Conservation (phyloP, 305 asterid genomes). For the Andrographis paniculata region DNA sequence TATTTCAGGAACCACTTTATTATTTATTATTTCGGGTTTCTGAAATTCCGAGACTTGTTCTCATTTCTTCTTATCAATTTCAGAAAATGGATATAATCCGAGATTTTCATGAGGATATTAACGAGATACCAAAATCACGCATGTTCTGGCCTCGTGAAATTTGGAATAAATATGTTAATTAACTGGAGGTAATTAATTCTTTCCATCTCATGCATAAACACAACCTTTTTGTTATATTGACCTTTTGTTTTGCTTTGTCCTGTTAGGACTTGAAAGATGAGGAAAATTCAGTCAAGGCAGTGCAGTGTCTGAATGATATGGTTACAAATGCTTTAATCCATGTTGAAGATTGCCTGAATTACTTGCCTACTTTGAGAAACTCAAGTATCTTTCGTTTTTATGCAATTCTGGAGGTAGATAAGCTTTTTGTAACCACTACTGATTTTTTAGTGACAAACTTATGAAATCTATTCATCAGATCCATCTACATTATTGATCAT, state of each 20-base stretch:
- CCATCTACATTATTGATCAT: too few species aligned
- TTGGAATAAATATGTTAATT: slow-evolving; percentile 85
- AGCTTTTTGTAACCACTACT: too few species aligned
- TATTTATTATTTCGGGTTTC: not conserved
- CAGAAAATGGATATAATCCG: slow-evolving; percentile 93
- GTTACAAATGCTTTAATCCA: slow-evolving; percentile 74
- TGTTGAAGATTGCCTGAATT: slow-evolving; percentile 68
- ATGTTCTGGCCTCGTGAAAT: slow-evolving; percentile 99
- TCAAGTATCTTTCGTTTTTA: slow-evolving; percentile 79
- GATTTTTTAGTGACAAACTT: not conserved
- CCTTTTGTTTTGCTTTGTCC: slow-evolving; percentile 5
- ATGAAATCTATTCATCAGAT: too few species aligned
- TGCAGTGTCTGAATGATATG: slow-evolving; percentile 91
- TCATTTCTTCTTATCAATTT: slow-evolving; percentile 17
- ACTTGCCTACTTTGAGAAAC: slow-evolving; percentile 57
- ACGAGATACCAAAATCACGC: slow-evolving; percentile 95
- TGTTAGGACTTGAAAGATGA: slow-evolving; percentile 69
- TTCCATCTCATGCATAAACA: not conserved
- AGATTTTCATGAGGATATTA: slow-evolving; percentile 93
- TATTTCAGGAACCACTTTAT: slow-evolving; percentile 48
- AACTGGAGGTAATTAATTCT: slow-evolving; percentile 66
- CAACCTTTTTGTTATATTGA: not conserved
- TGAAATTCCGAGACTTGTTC: not conserved
- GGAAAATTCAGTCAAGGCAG: slow-evolving; percentile 86
- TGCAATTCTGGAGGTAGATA: slow-evolving; percentile 85